These are phyloP conservation scores for Sordariomycetes sp. DNA, from an alignment of 2,329 filamentous ascomycete species.

Conservation along the genomic window DNA sequence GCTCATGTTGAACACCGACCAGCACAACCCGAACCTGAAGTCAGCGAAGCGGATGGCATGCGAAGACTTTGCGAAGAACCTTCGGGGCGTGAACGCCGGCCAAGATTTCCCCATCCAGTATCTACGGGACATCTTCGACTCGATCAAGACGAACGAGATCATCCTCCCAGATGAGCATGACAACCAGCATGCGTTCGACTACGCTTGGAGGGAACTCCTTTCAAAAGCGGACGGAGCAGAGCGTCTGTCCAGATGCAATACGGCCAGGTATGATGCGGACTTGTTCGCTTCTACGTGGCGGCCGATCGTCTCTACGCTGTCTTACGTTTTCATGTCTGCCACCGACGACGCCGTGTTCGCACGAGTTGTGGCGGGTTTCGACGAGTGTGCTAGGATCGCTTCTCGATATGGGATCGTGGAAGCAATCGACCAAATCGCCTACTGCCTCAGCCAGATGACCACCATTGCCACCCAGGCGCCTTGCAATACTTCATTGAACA, in stretches of 20 bases:
- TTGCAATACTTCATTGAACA: constrained; percentile 82
- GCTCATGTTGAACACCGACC: constrained; percentile 95
- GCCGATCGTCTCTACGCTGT: constrained; percentile 85
- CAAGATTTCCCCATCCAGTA: constrained; percentile 79
- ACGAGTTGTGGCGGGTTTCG: constrained; percentile 86
- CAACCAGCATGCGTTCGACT: constrained; percentile 92
- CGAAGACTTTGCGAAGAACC: constrained; percentile 73
- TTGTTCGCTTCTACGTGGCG: constrained; percentile 97
- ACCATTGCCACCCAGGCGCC: constrained; percentile 67
- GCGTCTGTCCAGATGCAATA: constrained; percentile 68
- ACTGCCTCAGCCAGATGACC: constrained; percentile 81
- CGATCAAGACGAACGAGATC: constrained; percentile 88
- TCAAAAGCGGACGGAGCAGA: constrained; percentile 72
- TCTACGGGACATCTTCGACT: constrained; percentile 76
- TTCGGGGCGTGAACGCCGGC: constrained; percentile 81
- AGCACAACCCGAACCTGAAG: constrained; percentile 87
- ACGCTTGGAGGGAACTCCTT: constrained; percentile 91
- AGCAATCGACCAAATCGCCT: constrained; percentile 85
- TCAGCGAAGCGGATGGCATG: constrained; percentile 72
- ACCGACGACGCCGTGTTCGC: constrained; percentile 94
- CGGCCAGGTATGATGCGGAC: constrained; percentile 91
- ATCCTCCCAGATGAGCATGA: constrained; percentile 96
- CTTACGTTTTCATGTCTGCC: constrained; percentile 98
- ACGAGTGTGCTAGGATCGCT: constrained; percentile 90
- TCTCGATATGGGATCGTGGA: constrained; percentile 74